Percentiles rank a stretch among this genome's conserved stretches.
Evolutionary conservation across 2,329 filamentous ascomycete species (phyloP).

Genomic region (Colletotrichum spaethianum): DNA sequence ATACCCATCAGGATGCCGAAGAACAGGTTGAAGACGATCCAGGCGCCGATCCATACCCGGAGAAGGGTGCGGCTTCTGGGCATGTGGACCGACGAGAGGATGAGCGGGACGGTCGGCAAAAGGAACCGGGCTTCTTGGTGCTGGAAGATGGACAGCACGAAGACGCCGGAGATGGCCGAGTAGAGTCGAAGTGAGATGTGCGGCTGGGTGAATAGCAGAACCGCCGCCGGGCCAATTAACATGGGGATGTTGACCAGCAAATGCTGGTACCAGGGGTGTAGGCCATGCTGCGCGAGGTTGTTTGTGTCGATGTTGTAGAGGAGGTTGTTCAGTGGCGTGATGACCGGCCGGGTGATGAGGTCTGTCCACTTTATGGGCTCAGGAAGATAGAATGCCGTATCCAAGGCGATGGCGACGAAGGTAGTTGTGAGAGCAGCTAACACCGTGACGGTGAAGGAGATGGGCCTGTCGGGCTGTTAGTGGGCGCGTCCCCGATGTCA

Average conservation of each 20-base stretch:
- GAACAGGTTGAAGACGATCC: constrained; percentile 78
- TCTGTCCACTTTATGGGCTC: constrained; percentile 75
- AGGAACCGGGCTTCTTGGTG: constrained; percentile 88
- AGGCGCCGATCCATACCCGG: constrained; percentile 71
- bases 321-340: constrained; percentile 85
- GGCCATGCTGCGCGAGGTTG: constrained; percentile 82
- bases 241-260: constrained; percentile 79
- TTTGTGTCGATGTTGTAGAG: constrained; percentile 79
- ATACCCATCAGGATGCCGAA: constrained; percentile 83
- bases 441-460: constrained; percentile 74
- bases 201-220: constrained; percentile 71
- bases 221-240: constrained; percentile 78
- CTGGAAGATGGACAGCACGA: constrained; percentile 80
- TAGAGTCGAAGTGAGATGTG: constrained; percentile 74
- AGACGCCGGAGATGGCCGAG: constrained; percentile 81
- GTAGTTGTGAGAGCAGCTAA: constrained; percentile 77
- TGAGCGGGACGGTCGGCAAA: constrained; percentile 81
- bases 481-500: background rate
- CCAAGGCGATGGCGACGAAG: constrained; percentile 81
- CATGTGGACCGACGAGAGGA: constrained; percentile 80
- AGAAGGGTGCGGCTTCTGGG: constrained; percentile 67
- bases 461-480: constrained; percentile 60
- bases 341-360: constrained; percentile 74
- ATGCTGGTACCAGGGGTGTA: constrained; percentile 86
- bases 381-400: constrained; percentile 86